Percentiles rank a stretch among this genome's conserved stretches.
These are phyloP conservation scores for Calonectria hawksworthii DNA, from an alignment of 2,329 filamentous ascomycete genomes.

Conservation along the genomic window DNA sequence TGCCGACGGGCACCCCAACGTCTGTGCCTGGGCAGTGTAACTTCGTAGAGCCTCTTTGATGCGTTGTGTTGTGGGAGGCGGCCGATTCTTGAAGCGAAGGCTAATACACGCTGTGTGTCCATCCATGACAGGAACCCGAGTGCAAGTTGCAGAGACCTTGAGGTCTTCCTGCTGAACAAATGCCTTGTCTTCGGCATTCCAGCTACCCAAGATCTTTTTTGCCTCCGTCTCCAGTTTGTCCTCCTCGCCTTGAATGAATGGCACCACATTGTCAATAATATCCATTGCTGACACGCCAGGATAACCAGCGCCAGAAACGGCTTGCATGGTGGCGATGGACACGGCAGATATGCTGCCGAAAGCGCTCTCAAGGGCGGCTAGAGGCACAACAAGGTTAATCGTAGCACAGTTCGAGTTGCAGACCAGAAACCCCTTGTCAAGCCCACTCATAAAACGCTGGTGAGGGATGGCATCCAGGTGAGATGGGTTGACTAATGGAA, in stretches of 20 bases:
- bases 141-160: slow-evolving; percentile 88
- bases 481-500: slow-evolving; percentile 93
- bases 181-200: slow-evolving; percentile 79
- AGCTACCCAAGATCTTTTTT: slow-evolving; percentile 87
- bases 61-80: slow-evolving; percentile 79
- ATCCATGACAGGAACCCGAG: slow-evolving; percentile 93
- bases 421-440: slow-evolving; percentile 90
- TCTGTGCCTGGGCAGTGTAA: slow-evolving; percentile 87
- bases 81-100: slow-evolving; percentile 82
- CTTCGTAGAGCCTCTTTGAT: slow-evolving; percentile 84
- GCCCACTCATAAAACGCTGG: slow-evolving; percentile 79
- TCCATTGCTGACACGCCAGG: slow-evolving; percentile 94
- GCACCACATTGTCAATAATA: slow-evolving; percentile 95
- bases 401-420: slow-evolving; percentile 99
- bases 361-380: slow-evolving; percentile 87
- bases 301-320: slow-evolving; percentile 92
- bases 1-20: slow-evolving; percentile 88
- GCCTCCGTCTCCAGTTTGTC: slow-evolving; percentile 97
- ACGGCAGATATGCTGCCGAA: slow-evolving; percentile 86
- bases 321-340: slow-evolving; percentile 92
- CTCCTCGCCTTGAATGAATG: slow-evolving; percentile 93
- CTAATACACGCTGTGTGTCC: slow-evolving; percentile 95
- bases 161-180: slow-evolving; percentile 83
- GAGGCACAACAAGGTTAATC: slow-evolving; percentile 94
- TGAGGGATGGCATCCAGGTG: slow-evolving; percentile 90